phyloP scores from a whole-genome alignment of 192 early-diverging fungal genomes.

The Umbelopsis vinacea region DNA sequence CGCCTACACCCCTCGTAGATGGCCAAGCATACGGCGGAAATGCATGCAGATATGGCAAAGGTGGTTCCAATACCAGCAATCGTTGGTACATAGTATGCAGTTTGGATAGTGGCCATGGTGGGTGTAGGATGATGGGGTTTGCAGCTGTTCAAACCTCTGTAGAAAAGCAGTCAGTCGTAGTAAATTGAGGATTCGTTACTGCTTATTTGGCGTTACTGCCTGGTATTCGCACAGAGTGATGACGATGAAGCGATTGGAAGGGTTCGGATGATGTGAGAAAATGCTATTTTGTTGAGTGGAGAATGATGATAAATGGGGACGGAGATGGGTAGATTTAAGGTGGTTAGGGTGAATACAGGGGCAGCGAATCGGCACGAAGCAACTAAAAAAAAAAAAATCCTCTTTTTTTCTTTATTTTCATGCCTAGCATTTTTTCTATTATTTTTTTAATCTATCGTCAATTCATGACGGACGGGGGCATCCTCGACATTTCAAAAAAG shows the following conservation, averaged over 20 bases:
- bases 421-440: not conserved
- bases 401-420: not conserved
- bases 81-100: constrained; percentile 48
- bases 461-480: too few relatives aligned
- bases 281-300: not conserved
- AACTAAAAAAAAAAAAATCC: too few relatives aligned
- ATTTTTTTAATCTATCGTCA: not conserved
- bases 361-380: not conserved
- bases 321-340: not conserved
- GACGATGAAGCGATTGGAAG: not conserved
- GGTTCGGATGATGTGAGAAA: not conserved
- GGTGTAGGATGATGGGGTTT: not conserved
- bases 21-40: constrained; percentile 49
- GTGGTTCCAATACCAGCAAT: constrained; percentile 56
- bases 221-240: not conserved
- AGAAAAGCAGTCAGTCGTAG: too few relatives aligned
- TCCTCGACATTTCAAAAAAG: not conserved
- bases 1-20: constrained; percentile 56
- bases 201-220: too few relatives aligned
- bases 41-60: constrained; percentile 52
- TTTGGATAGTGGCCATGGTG: constrained; percentile 49
- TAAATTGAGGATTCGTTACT: too few relatives aligned
- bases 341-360: not conserved
- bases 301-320: not conserved
- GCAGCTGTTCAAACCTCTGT: not conserved